Conservation (phyloP, 2,329 filamentous ascomycete species). For the Ophiosphaerella herpotricha region DNA sequence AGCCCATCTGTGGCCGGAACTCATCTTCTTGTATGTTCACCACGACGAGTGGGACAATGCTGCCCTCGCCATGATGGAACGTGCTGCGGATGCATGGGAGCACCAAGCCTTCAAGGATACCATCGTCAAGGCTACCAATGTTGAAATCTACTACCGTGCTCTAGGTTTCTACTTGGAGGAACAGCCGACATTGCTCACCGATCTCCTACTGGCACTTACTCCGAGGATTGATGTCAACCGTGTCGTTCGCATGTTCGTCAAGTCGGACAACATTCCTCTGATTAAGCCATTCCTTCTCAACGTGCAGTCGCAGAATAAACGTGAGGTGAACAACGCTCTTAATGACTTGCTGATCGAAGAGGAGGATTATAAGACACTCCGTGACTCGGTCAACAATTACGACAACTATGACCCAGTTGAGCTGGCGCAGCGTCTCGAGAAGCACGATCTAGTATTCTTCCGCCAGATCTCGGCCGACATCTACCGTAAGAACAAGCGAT, state of each 20-base stretch:
- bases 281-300: conserved; percentile 99
- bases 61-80: conserved; percentile 96
- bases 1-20: conserved; percentile 93
- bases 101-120: conserved; percentile 99
- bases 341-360: conserved; percentile 98
- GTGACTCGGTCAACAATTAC: conserved; percentile 97
- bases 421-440: conserved; percentile 88
- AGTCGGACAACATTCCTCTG: conserved; percentile 94
- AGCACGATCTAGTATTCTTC: conserved; percentile 98
- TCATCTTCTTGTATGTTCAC: conserved; percentile 97
- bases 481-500: conserved; percentile 99
- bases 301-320: conserved; percentile 97
- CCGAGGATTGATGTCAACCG: conserved; percentile 95
- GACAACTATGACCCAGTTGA: conserved; percentile 98
- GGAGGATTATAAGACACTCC: conserved; percentile 98
- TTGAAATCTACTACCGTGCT: conserved; percentile 98
- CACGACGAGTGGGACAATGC: conserved; percentile 99
- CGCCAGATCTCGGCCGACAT: conserved; percentile 97
- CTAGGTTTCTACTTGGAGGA: conserved; percentile 98
- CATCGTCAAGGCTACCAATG: conserved; percentile 93
- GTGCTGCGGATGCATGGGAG: conserved; percentile 96
- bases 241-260: conserved; percentile 98
- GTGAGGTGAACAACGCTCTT: conserved; percentile 95
- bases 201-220: conserved; percentile 90
- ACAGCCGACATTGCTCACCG: conserved; percentile 93